Conservation (phyloP, 352 stramenopile species). For the Phytophthora parvispora region DNA sequence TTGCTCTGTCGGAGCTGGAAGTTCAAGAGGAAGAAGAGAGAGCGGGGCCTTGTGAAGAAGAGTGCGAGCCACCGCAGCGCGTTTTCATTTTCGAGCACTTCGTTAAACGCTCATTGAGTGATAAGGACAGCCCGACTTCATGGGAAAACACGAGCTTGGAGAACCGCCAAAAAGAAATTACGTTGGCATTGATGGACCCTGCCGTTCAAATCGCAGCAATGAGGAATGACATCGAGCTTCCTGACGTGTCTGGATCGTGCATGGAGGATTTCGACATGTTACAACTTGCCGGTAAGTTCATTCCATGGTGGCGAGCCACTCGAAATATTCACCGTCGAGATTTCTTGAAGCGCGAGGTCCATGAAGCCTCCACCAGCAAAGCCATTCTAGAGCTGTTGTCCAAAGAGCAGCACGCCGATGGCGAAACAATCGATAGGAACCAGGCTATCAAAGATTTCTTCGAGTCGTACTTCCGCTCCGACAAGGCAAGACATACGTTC, state of each 20-base stretch:
- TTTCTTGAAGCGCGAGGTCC: constrained; percentile 59
- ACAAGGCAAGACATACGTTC: constrained; percentile 49
- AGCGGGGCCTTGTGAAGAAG: constrained; percentile 25
- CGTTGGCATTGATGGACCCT: constrained; percentile 64
- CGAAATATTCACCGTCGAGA: constrained; percentile 62
- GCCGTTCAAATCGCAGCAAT: constrained; percentile 71
- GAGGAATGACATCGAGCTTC: constrained; percentile 63
- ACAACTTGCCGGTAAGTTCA: constrained; percentile 55
- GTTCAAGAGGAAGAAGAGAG: constrained; percentile 38
- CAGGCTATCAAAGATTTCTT: constrained; percentile 41
- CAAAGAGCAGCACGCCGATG: constrained; percentile 31
- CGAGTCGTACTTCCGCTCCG: constrained; percentile 58
- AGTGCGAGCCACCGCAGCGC: constrained; percentile 10
- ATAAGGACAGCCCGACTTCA: constrained; percentile 39
- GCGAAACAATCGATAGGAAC: constrained; percentile 3
- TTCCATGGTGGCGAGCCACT: constrained; percentile 63
- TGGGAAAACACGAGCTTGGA: constrained; percentile 54
- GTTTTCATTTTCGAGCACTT: constrained; percentile 73
- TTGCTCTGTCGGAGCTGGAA: constrained; percentile 40
- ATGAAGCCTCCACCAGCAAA: constrained; percentile 51
- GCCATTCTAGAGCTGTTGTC: constrained; percentile 46
- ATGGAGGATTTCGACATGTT: constrained; percentile 61
- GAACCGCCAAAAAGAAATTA: constrained; percentile 60
- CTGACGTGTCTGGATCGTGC: constrained; percentile 47
- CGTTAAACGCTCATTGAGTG: constrained; percentile 27